Percentiles rank a stretch among this genome's conserved stretches.
These are phyloP conservation scores for Metschnikowia rubicola DNA, from an alignment of 805 yeast species.

Conservation along the genomic window DNA sequence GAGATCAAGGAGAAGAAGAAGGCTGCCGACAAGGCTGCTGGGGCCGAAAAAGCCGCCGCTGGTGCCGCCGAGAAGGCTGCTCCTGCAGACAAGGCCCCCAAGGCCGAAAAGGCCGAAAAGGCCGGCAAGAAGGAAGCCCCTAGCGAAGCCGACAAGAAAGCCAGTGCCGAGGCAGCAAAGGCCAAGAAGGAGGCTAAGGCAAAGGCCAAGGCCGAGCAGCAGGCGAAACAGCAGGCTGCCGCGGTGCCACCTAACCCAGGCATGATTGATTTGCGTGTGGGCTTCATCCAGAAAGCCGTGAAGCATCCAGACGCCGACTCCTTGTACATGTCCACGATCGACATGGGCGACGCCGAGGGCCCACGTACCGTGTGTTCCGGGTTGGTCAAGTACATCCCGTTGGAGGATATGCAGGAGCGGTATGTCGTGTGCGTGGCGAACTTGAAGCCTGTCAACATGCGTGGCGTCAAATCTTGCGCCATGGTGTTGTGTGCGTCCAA, in stretches of 20 bases:
- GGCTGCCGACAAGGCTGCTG: slow-evolving; percentile 30
- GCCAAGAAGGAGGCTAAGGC: slow-evolving; percentile 63
- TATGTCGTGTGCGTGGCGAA: slow-evolving; percentile 89
- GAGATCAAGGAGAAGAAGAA: slow-evolving; percentile 65
- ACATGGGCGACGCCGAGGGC: slow-evolving; percentile 93
- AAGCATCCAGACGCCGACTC: slow-evolving; percentile 98
- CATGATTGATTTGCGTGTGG: slow-evolving; percentile 88
- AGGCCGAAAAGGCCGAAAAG: slow-evolving; percentile 8
- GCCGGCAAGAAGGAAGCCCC: slow-evolving; percentile 17
- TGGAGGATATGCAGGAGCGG: slow-evolving; percentile 96
- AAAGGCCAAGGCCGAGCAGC: slow-evolving; percentile 50
- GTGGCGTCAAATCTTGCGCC: slow-evolving; percentile 92
- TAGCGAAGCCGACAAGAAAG: slow-evolving; percentile 42
- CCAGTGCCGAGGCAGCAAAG: slow-evolving; percentile 55
- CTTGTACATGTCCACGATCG: slow-evolving; percentile 91
- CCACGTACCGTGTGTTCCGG: slow-evolving; percentile 99
- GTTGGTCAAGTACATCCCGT: slow-evolving; percentile 78
- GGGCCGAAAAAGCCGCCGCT: slow-evolving; percentile 38
- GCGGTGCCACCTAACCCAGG: slow-evolving; percentile 75
- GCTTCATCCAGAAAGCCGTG: slow-evolving; percentile 92
- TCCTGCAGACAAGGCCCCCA: slow-evolving; percentile 24
- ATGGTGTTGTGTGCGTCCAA: slow-evolving; percentile 96
- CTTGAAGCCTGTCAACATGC: slow-evolving; percentile 96
- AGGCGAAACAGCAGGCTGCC: slow-evolving; percentile 47
- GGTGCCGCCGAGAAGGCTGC: slow-evolving; percentile 36